A percentile compares a stretch with the other conserved stretches of the same genome.
These are phyloP conservation scores for Scheffersomyces spartinae DNA, from an alignment of 805 yeast genomes.

Conservation along the genomic window DNA sequence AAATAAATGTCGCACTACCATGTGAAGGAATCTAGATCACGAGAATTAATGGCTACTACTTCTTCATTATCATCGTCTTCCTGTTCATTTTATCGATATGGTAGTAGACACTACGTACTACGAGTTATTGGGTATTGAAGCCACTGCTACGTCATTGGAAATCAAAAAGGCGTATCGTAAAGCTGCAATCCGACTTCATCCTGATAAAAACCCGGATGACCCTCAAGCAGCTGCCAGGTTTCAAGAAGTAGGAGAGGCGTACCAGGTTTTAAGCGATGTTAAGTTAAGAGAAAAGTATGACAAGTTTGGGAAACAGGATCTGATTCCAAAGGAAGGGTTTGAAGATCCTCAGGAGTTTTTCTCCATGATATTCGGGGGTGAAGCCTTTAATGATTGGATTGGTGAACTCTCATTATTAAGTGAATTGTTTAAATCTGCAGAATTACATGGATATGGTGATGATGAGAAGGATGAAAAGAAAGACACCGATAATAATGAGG, in stretches of 20 bases:
- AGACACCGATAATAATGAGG: conserved; percentile 12
- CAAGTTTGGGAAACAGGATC: conserved; percentile 63
- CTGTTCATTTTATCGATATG: too few species aligned
- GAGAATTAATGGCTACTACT: not conserved
- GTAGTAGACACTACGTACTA: conserved; percentile 35
- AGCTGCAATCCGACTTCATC: conserved; percentile 32
- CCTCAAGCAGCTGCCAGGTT: conserved; percentile 32
- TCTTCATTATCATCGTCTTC: not conserved
- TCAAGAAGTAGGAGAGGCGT: conserved; percentile 53
- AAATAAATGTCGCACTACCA: too few species aligned
- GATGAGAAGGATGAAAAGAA: conserved; percentile 7
- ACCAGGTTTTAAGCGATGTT: conserved; percentile 64
- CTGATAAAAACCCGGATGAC: conserved; percentile 36
- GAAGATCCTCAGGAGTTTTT: conserved; percentile 69
- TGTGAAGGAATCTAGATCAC: too few species aligned
- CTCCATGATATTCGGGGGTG: conserved; percentile 76
- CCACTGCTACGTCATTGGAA: conserved; percentile 29
- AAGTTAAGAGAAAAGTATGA: conserved; percentile 57
- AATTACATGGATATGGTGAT: not conserved
- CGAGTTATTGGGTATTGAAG: conserved; percentile 21
- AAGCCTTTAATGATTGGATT: conserved; percentile 59
- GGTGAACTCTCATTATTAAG: conserved; percentile 14
- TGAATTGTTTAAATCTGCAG: conserved; percentile 6
- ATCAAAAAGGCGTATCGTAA: conserved; percentile 35
- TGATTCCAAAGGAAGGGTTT: conserved; percentile 59